phyloP scores from a whole-genome alignment of 2,329 filamentous ascomycete species.

The Fusarium sp. region DNA sequence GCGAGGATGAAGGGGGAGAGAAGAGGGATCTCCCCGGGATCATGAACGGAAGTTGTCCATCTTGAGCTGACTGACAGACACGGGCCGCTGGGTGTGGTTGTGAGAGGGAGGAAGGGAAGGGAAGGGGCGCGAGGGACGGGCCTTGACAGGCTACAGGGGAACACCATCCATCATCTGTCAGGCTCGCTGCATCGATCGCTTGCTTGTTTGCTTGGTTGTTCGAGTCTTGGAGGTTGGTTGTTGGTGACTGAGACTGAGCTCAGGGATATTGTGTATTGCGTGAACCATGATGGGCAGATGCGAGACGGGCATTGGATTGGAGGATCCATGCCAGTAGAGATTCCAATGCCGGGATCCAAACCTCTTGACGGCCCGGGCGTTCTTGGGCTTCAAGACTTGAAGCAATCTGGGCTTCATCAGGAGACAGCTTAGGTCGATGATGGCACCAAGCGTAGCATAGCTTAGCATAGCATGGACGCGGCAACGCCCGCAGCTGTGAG shows the following conservation, averaged over 20 bases:
- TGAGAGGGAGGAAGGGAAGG: neutral
- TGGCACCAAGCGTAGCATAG: slow-evolving; percentile 10
- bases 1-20: slow-evolving; percentile 35
- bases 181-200: neutral
- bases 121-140: neutral
- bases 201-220: neutral
- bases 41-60: slow-evolving; percentile 16
- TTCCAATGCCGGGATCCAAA: slow-evolving; percentile 1
- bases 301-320: neutral
- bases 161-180: neutral
- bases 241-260: neutral
- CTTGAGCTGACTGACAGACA: slow-evolving; percentile 12
- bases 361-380: neutral
- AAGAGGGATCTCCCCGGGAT: slow-evolving; percentile 31
- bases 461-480: neutral
- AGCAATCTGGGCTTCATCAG: neutral
- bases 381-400: neutral
- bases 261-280: neutral
- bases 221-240: neutral
- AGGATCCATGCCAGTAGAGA: neutral
- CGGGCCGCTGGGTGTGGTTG: slow-evolving; percentile 8
- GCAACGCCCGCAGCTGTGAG: slow-evolving; percentile 33
- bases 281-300: slow-evolving; percentile 11
- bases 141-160: slow-evolving; percentile 1
- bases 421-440: neutral